Conservation (phyloP, 495 filamentous ascomycete genomes). For the Lophium mytilinum region DNA sequence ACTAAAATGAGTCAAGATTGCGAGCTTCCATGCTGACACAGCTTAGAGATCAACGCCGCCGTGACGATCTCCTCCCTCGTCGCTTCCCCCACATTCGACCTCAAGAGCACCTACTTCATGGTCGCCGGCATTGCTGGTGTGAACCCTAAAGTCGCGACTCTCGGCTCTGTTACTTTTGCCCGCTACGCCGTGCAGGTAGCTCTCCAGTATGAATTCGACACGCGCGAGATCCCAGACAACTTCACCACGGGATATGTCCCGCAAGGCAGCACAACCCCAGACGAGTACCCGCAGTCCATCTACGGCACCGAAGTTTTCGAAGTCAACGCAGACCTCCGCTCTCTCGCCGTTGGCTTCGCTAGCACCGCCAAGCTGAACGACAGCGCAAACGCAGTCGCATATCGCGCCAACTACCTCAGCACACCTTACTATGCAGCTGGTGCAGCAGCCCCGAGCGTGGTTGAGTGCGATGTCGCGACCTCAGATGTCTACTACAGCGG, state of each 20-base stretch:
- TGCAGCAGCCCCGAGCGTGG: constrained; percentile 45
- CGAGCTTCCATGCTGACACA: neutral
- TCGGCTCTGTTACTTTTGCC: constrained; percentile 56
- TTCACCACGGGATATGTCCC: constrained; percentile 61
- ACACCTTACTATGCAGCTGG: constrained; percentile 41
- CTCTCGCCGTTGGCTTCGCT: constrained; percentile 50
- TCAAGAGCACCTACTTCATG: constrained; percentile 61
- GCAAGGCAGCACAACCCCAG: constrained; percentile 45
- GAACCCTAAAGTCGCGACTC: constrained; percentile 57
- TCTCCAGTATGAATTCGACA: constrained; percentile 67
- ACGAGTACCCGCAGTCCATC: constrained; percentile 52
- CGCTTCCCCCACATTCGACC: constrained; percentile 54
- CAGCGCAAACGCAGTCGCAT: constrained; percentile 42
- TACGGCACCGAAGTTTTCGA: constrained; percentile 78
- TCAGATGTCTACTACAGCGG: constrained; percentile 68
- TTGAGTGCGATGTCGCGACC: constrained; percentile 61
- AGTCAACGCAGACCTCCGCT: constrained; percentile 53
- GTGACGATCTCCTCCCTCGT: constrained; percentile 50
- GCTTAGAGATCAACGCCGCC: constrained; percentile 65
- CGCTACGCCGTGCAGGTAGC: constrained; percentile 64
- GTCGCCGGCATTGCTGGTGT: constrained; percentile 66
- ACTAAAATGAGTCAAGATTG: neutral
- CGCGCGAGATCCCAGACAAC: constrained; percentile 57
- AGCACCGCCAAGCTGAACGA: constrained; percentile 49
- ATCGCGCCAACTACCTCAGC: constrained; percentile 49